These are phyloP conservation scores for Russula sp. DNA, from an alignment of 768 basidiomycete species.

Conservation along the genomic window DNA sequence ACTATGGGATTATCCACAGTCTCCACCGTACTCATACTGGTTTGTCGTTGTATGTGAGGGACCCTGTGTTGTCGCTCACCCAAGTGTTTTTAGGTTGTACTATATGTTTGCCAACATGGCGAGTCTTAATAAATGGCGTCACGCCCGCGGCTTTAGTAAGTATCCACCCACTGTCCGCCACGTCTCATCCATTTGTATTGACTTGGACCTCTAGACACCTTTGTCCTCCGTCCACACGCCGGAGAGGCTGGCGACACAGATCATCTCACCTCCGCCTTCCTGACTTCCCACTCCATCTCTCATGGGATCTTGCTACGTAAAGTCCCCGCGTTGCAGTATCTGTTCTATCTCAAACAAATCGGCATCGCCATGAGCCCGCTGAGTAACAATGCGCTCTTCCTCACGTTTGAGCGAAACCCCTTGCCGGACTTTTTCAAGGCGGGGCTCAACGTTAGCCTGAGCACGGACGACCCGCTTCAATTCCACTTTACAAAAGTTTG, in stretches of 20 bases:
- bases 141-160: constrained; percentile 80
- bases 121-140: constrained; percentile 90
- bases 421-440: constrained; percentile 95
- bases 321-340: constrained; percentile 93
- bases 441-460: constrained; percentile 91
- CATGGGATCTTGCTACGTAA: constrained; percentile 98
- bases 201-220: constrained; percentile 58
- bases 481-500: constrained; percentile 96
- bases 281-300: constrained; percentile 95
- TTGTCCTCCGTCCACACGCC: constrained; percentile 93
- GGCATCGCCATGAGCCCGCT: constrained; percentile 98
- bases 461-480: constrained; percentile 92
- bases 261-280: constrained; percentile 92
- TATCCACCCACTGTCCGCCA: constrained; percentile 26
- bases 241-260: constrained; percentile 99
- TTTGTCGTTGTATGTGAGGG: constrained; percentile 29
- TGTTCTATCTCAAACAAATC: constrained; percentile 97
- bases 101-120: constrained; percentile 98
- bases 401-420: constrained; percentile 95
- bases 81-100: constrained; percentile 58
- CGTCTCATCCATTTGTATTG: background rate
- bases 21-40: constrained; percentile 96
- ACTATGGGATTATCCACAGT: constrained; percentile 82
- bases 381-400: constrained; percentile 95
- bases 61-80: constrained; percentile 5